Percentiles rank a stretch among this genome's conserved stretches.
Conservation (phyloP, 2,329 filamentous ascomycete species). For the Thyridium curvatum region DNA sequence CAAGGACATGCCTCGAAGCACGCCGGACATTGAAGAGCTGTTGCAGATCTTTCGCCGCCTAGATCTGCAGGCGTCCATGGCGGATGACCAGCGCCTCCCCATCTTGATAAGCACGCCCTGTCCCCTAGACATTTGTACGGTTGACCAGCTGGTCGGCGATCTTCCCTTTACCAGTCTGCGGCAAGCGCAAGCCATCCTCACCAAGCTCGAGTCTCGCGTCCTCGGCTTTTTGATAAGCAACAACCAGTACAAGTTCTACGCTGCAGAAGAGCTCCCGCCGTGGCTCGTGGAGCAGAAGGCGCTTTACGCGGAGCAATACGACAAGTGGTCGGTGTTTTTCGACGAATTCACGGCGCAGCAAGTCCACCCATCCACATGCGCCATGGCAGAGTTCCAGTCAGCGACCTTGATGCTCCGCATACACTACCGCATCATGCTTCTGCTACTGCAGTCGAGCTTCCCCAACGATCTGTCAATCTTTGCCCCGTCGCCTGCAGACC, state of each 20-base stretch:
- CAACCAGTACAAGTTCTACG: neutral
- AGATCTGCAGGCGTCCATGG: constrained; percentile 7
- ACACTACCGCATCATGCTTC: too few relatives aligned
- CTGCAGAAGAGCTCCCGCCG: neutral
- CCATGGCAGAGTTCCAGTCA: too few relatives aligned
- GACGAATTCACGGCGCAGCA: neutral
- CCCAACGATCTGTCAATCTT: too few relatives aligned
- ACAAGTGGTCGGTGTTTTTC: neutral
- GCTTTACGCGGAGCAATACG: neutral
- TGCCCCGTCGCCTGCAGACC: too few relatives aligned
- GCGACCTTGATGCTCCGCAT: too few relatives aligned
- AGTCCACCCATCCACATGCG: neutral
- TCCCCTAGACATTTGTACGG: neutral
- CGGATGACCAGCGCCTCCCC: constrained; percentile 3
- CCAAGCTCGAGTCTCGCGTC: constrained; percentile 5
- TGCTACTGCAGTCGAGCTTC: too few relatives aligned
- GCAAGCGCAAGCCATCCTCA: constrained; percentile 2
- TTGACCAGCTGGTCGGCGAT: neutral
- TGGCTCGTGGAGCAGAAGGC: neutral
- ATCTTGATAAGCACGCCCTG: neutral
- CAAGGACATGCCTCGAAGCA: neutral
- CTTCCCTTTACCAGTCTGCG: neutral
- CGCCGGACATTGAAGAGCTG: constrained; percentile 1
- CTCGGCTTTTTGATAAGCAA: neutral
- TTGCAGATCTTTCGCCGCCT: constrained; percentile 4